A percentile compares a stretch with the other conserved stretches of the same genome.
These are phyloP conservation scores for Articulospora tetracladia DNA, from an alignment of 495 filamentous ascomycete species.

Conservation along the genomic window DNA sequence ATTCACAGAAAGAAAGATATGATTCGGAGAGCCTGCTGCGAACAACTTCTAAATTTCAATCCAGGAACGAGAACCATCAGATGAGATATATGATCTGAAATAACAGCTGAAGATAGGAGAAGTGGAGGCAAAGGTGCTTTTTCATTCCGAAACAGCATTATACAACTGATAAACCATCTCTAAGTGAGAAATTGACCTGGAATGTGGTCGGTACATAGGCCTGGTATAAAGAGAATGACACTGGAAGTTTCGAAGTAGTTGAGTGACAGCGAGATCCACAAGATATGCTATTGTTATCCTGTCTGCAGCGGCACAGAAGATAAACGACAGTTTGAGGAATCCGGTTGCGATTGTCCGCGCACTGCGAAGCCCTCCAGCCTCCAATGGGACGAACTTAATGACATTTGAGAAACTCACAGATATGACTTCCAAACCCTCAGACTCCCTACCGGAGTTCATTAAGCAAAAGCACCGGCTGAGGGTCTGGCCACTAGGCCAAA, in stretches of 20 bases:
- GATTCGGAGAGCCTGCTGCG: background rate
- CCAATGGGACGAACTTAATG: background rate
- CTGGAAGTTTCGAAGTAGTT: background rate
- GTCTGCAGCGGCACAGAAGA: background rate
- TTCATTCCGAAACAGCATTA: background rate
- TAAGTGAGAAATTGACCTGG: background rate
- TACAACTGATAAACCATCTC: background rate
- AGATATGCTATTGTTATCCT: background rate
- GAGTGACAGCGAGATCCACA: background rate
- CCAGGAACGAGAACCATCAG: background rate
- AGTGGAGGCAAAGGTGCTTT: background rate
- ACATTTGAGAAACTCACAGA: background rate
- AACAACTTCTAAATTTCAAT: background rate
- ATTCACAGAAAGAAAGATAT: background rate
- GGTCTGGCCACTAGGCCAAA: background rate
- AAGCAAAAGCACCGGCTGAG: background rate
- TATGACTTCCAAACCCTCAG: background rate
- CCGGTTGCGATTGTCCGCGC: background rate
- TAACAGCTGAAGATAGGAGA: too few species aligned
- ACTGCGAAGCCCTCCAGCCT: background rate
- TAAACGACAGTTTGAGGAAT: background rate
- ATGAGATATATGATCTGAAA: background rate
- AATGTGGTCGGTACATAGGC: background rate
- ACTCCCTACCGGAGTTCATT: background rate
- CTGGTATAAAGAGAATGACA: conserved; percentile 3